A percentile compares a stretch with the other conserved stretches of the same genome.
These are phyloP conservation scores for Adansonia gregorii DNA, from an alignment of 441 rosid genomes.

Conservation along the genomic window DNA sequence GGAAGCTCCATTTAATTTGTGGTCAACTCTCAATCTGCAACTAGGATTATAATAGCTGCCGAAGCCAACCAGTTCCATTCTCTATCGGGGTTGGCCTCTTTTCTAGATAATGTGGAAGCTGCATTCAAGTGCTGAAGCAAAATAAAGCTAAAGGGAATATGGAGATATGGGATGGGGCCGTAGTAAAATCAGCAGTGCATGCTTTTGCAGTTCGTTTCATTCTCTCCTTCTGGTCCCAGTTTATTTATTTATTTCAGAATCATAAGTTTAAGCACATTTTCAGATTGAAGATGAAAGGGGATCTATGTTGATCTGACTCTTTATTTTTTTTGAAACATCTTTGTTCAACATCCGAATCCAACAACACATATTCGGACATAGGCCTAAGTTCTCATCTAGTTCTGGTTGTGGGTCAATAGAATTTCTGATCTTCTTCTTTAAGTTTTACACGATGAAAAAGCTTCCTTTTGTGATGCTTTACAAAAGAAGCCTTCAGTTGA, in stretches of 20 bases:
- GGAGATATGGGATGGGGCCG: not conserved
- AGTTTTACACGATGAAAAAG: not conserved
- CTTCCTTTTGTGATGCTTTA: not conserved
- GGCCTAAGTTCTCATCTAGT: not conserved
- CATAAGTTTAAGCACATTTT: not conserved
- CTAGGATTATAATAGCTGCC: constrained; percentile 25
- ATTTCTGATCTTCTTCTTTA: not conserved
- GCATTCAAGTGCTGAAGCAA: not conserved
- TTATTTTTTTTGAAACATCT: too few species aligned
- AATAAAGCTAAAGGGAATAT: not conserved
- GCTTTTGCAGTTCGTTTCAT: not conserved
- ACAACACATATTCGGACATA: too few species aligned
- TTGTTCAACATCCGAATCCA: too few species aligned
- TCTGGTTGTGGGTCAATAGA: not conserved
- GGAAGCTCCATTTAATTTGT: constrained; percentile 25
- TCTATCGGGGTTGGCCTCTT: constrained; percentile 18
- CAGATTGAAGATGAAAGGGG: not conserved
- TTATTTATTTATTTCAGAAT: not conserved
- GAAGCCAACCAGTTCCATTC: constrained; percentile 30
- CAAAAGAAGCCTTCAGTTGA: not conserved
- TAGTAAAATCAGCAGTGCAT: not conserved
- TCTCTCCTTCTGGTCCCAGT: not conserved
- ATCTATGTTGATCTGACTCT: too few species aligned
- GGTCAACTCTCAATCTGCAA: constrained; percentile 11
- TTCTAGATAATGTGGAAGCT: constrained; percentile 26